These are phyloP conservation scores for Lathyrus tuberosus DNA, from an alignment of 306 rosid species.

Conservation along the genomic window DNA sequence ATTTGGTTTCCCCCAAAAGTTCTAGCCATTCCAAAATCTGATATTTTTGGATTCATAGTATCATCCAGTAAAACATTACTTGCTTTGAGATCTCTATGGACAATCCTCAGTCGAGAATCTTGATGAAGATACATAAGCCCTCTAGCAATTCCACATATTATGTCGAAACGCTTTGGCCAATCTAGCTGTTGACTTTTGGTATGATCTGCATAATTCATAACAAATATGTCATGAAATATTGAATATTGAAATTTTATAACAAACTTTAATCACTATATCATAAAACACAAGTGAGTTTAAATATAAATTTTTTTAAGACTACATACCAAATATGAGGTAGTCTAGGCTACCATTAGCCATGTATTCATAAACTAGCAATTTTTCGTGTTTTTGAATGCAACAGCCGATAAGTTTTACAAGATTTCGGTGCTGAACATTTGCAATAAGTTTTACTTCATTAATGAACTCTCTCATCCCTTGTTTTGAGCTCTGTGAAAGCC, in stretches of 20 bases:
- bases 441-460: slow-evolving; percentile 49
- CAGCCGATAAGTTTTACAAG: slow-evolving; percentile 57
- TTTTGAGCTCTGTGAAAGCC: slow-evolving; percentile 43
- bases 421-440: slow-evolving; percentile 53
- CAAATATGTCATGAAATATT: neutral
- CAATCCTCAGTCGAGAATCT: slow-evolving; percentile 60
- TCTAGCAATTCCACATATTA: slow-evolving; percentile 52
- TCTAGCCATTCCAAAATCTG: slow-evolving; percentile 68
- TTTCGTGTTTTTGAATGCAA: slow-evolving; percentile 45
- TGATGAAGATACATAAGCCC: slow-evolving; percentile 64
- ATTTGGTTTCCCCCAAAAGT: slow-evolving; percentile 53
- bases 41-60: slow-evolving; percentile 56
- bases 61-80: slow-evolving; percentile 60
- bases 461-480: slow-evolving; percentile 46
- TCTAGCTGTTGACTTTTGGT: slow-evolving; percentile 33
- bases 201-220: slow-evolving; percentile 33
- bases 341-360: slow-evolving; percentile 32
- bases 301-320: neutral
- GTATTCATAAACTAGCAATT: slow-evolving; percentile 40
- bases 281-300: neutral
- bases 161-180: slow-evolving; percentile 54
- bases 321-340: slow-evolving; percentile 41
- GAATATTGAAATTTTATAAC: neutral
- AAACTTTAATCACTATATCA: neutral
- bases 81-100: slow-evolving; percentile 67